Percentiles rank a stretch among this genome's conserved stretches.
Conservation (phyloP, 768 basidiomycete genomes). For the Amanita rimosa region DNA sequence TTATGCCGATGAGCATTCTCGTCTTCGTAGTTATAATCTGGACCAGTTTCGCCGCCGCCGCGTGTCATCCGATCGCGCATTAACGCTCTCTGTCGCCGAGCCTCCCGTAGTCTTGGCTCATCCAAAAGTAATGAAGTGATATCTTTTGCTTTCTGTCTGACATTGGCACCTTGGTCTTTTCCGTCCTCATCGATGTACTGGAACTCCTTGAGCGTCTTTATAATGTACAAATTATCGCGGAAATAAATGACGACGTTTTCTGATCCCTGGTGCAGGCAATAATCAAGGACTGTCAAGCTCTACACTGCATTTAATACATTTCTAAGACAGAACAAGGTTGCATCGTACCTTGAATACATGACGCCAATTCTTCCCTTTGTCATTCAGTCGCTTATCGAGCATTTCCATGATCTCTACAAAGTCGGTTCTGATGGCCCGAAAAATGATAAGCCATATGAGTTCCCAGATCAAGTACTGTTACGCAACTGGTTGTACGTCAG, state of each 20-base stretch:
- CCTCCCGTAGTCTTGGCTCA: slow-evolving; percentile 73
- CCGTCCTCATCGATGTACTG: slow-evolving; percentile 92
- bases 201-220: slow-evolving; percentile 99
- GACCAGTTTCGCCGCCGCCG: slow-evolving; percentile 28
- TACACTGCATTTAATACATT: slow-evolving; percentile 16
- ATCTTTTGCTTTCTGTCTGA: slow-evolving; percentile 94
- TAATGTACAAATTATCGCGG: slow-evolving; percentile 91
- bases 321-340: background rate
- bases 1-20: slow-evolving; percentile 32
- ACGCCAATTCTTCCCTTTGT: slow-evolving; percentile 99
- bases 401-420: slow-evolving; percentile 99
- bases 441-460: background rate
- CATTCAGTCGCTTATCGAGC: slow-evolving; percentile 95
- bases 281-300: slow-evolving; percentile 92
- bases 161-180: slow-evolving; percentile 98
- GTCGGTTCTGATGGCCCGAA: slow-evolving; percentile 46
- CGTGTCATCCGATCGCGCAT: slow-evolving; percentile 95
- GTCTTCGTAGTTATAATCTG: slow-evolving; percentile 24
- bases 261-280: slow-evolving; percentile 90
- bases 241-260: slow-evolving; percentile 99
- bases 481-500: slow-evolving; percentile 86
- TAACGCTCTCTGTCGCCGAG: slow-evolving; percentile 69
- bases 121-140: slow-evolving; percentile 92
- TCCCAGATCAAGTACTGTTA: background rate
- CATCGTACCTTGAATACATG: slow-evolving; percentile 89